Conservation (phyloP, 768 basidiomycete species). For the Agrocybe praecox region DNA sequence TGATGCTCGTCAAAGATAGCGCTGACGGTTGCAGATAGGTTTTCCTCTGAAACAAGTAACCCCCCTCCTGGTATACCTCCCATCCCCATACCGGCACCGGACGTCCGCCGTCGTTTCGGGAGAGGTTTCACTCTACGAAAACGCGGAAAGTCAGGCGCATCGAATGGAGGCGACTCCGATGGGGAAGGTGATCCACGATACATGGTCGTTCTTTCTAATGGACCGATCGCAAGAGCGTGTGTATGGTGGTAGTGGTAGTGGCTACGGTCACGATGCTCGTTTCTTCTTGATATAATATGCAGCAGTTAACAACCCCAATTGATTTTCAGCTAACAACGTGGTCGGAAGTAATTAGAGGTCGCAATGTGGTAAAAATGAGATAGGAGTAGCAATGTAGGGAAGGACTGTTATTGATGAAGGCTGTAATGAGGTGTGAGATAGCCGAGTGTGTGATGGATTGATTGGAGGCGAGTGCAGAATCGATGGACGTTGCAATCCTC, state of each 20-base stretch:
- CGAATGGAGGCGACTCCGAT: constrained; percentile 59
- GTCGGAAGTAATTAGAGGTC: not conserved
- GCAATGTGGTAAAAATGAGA: not conserved
- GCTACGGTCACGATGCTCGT: not conserved
- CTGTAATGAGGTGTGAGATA: not conserved
- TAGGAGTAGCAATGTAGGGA: not conserved
- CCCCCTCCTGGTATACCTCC: not conserved
- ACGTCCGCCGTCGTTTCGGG: constrained; percentile 71
- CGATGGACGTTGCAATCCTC: not conserved
- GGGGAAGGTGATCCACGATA: constrained; percentile 54
- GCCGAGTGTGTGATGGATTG: not conserved
- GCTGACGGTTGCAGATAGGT: constrained; percentile 8
- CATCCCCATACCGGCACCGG: constrained; percentile 3
- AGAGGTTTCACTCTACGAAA: constrained; percentile 75
- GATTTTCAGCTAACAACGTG: not conserved
- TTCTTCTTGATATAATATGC: not conserved
- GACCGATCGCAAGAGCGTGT: not conserved
- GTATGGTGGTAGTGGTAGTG: not conserved
- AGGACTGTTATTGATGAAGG: not conserved
- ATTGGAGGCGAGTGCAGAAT: not conserved
- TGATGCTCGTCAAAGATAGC: constrained; percentile 14
- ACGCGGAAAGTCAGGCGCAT: constrained; percentile 63
- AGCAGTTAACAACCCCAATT: not conserved
- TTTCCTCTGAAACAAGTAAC: not conserved
- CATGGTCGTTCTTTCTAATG: constrained; percentile 33